Percentiles rank a stretch among this genome's conserved stretches.
These are phyloP conservation scores for Rhodamnia rubescens DNA, from an alignment of 345 rosid species.

Conservation along the genomic window DNA sequence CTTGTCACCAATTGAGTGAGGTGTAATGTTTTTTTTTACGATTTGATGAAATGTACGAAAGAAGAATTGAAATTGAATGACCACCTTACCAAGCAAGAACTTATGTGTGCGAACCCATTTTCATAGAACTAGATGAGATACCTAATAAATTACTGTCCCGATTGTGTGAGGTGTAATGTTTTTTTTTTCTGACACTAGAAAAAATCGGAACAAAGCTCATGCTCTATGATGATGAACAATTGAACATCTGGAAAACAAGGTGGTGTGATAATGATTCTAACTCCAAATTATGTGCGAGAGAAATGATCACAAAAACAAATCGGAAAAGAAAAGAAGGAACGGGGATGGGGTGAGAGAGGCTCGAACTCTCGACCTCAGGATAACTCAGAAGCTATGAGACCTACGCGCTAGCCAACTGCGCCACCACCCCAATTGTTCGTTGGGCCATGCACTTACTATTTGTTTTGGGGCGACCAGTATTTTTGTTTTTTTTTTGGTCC, in stretches of 20 bases:
- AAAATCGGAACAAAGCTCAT: background rate
- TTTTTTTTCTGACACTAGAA: too few species aligned
- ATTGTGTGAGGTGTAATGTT: too few species aligned
- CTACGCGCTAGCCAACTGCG: slow-evolving; percentile 99
- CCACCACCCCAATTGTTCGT: slow-evolving; percentile 42
- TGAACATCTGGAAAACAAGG: background rate
- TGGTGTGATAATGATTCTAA: background rate
- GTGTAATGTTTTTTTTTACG: too few species aligned
- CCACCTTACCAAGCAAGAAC: background rate
- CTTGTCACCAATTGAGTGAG: fast-evolving
- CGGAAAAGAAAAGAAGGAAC: too few species aligned
- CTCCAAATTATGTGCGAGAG: too few species aligned
- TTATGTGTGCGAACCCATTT: background rate
- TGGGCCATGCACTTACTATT: fast-evolving
- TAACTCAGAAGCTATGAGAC: slow-evolving; percentile 81
- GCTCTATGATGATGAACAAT: background rate
- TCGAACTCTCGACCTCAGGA: slow-evolving; percentile 96
- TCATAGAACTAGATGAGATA: background rate
- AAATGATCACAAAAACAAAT: too few species aligned
- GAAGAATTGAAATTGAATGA: background rate
- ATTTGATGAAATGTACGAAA: background rate
- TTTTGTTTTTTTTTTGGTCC: too few species aligned
- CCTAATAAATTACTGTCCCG: fast-evolving
- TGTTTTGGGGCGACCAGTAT: too few species aligned
- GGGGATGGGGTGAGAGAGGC: slow-evolving; percentile 74